Base-by-base conservation (phyloP, 768 basidiomycete genomes). In the Tylopilus plumbeoviolaceoides region DNA sequence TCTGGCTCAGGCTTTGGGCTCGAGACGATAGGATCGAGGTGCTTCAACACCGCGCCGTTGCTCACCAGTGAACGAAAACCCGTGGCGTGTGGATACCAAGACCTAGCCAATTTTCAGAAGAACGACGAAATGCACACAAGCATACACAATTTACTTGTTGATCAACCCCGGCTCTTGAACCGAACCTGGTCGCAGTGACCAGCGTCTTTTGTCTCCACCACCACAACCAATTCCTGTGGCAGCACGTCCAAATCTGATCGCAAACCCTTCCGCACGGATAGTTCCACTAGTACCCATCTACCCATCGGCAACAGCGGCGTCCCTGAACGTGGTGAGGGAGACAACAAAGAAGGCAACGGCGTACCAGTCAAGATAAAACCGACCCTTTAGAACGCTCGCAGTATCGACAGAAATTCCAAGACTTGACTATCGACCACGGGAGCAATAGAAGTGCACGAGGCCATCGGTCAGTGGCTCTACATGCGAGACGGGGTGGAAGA, bases 121-220 rank as follows among this genome's bases (percentile, higher is more conserved):
- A 21, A 20, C 7, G 7, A 17, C 20, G n/a, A n/a, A 10, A 36
- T 25, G 5, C 31, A 17, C 18, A 8, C 15, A 43, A 27, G 48
- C 11, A 15, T 15, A 59, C 31, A 47, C 44, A 11, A 72, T 86
- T 53, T 52, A 92, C 91, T 74, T 87, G 78, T 44, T 91, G 75
- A 72, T 90, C 85, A 23, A 91, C 90, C 2, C 91, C 93, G 7
- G 79, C 73, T 51, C 93, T 75, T 21, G 88, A 85, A 64, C 91
- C 91, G 64, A 94, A 95, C 54, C 92, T 74, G 17, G 91, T 95
- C 7, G 89, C 87, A 50, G 90, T 92, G 14, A 91, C 86, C 1
- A 9, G 92, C 84, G 64, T 93, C 92, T 0, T 90, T 89, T 9
- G 89, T 92, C 67, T 89, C 89, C 17, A 94, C 85, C 27, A 93